Evolutionary conservation across 441 rosid species (phyloP).

Genomic region (Populus trichocarpa): DNA sequence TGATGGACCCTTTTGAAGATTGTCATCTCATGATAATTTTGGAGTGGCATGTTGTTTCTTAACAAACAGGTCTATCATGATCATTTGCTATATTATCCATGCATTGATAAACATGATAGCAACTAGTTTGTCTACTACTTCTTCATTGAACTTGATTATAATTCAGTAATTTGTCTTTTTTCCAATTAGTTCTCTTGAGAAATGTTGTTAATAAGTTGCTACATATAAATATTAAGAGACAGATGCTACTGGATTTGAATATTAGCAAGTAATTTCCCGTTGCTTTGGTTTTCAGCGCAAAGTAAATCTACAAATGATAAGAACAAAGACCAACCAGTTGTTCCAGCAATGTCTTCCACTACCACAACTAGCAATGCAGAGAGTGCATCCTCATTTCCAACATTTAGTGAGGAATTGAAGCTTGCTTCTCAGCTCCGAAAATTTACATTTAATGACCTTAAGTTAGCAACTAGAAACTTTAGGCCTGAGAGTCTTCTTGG

Average conservation of each 20-base stretch:
- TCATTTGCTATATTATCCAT: background rate
- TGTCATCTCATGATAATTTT: conserved; percentile 3
- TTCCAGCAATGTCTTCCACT: conserved; percentile 42
- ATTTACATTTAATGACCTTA: conserved; percentile 42
- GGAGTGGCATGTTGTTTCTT: background rate
- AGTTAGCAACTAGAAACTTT: conserved; percentile 44
- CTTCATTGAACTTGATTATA: background rate
- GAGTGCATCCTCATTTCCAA: conserved; percentile 42
- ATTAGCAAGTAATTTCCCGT: background rate
- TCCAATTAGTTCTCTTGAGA: background rate
- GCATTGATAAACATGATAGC: background rate
- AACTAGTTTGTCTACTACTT: background rate
- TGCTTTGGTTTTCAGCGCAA: conserved; percentile 37
- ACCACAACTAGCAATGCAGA: conserved; percentile 43
- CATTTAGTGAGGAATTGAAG: conserved; percentile 45
- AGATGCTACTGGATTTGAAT: background rate
- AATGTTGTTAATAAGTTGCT: background rate
- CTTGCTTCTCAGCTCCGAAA: conserved; percentile 46
- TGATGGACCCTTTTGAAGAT: conserved; percentile 11
- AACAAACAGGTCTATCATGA: background rate
- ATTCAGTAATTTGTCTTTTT: background rate
- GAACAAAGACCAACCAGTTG: conserved; percentile 43
- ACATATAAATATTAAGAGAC: background rate
- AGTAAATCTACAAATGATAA: conserved; percentile 48
- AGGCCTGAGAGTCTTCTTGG: conserved; percentile 56